phyloP scores from a whole-genome alignment of 2,329 filamentous ascomycete species.

The Trichoderma polysporum region DNA sequence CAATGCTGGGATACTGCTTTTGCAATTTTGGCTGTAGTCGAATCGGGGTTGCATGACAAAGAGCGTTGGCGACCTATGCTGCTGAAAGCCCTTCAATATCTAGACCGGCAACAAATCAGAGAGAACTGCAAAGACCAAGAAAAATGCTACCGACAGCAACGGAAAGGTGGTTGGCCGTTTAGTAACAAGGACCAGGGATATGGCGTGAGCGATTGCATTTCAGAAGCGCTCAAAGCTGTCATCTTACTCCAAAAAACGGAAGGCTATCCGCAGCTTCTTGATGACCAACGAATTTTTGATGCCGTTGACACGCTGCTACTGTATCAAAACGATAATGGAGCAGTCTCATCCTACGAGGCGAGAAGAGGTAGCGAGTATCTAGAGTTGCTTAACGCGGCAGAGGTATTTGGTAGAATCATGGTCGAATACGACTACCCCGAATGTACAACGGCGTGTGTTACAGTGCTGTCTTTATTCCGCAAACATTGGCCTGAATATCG shows the following conservation, averaged over 20 bases:
- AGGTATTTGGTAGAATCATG: conserved; percentile 97
- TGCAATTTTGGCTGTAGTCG: conserved; percentile 76
- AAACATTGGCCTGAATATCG: conserved; percentile 81
- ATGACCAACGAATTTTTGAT: conserved; percentile 77
- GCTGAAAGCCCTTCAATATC: conserved; percentile 74
- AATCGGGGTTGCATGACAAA: conserved; percentile 75
- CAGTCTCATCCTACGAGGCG: conserved; percentile 86
- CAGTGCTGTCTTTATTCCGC: conserved; percentile 78
- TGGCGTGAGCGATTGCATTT: conserved; percentile 90
- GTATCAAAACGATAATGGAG: conserved; percentile 85
- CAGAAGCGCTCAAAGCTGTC: conserved; percentile 84
- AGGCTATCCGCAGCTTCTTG: conserved; percentile 71
- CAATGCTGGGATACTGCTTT: conserved; percentile 97
- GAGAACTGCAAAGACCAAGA: conserved; percentile 77
- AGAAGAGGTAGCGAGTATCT: conserved; percentile 74
- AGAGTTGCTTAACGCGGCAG: conserved; percentile 89
- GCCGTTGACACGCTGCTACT: conserved; percentile 87
- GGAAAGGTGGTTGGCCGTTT: conserved; percentile 95
- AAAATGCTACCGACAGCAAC: conserved; percentile 81
- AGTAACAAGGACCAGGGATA: conserved; percentile 92
- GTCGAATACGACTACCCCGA: conserved; percentile 98
- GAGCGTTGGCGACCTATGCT: conserved; percentile 81
- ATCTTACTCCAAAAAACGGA: conserved; percentile 79
- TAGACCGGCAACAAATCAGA: conserved; percentile 88
- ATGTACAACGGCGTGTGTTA: conserved; percentile 93